A percentile compares a stretch with the other conserved stretches of the same genome.
These are phyloP conservation scores for Catunica adiposa DNA, from an alignment of 2,329 filamentous ascomycete species.

Conservation along the genomic window DNA sequence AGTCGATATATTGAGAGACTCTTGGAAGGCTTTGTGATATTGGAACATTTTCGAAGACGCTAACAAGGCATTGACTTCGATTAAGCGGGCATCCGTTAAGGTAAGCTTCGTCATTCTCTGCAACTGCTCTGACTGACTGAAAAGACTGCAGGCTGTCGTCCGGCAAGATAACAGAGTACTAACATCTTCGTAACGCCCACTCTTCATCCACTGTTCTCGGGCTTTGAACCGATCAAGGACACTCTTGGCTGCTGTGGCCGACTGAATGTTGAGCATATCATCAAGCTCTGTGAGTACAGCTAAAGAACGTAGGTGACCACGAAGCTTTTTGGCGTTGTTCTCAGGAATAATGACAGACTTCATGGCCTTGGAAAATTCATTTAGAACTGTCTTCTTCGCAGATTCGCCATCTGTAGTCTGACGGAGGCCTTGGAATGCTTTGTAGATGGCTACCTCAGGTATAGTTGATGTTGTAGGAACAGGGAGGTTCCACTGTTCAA, in stretches of 20 bases:
- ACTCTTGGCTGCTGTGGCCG: constrained; percentile 41
- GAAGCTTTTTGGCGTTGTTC: constrained; percentile 34
- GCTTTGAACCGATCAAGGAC: constrained; percentile 46
- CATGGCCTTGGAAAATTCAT: constrained; percentile 46
- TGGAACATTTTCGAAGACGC: constrained; percentile 60
- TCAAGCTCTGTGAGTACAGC: constrained; percentile 69
- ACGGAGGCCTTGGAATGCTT: constrained; percentile 63
- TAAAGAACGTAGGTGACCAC: constrained; percentile 42
- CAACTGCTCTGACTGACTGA: constrained; percentile 54
- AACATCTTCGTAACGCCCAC: constrained; percentile 65
- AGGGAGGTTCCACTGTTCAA: constrained; percentile 86
- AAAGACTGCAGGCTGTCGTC: constrained; percentile 63
- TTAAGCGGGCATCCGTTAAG: constrained; percentile 45
- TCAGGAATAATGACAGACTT: constrained; percentile 33
- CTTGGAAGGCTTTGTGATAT: constrained; percentile 66
- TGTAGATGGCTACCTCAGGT: constrained; percentile 57
- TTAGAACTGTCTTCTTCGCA: constrained; percentile 42
- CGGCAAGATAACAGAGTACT: constrained; percentile 67
- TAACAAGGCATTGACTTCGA: constrained; percentile 64
- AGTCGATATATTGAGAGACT: constrained; percentile 72
- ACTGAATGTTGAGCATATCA: constrained; percentile 50
- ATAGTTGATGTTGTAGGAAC: constrained; percentile 46
- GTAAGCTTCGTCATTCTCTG: constrained; percentile 43
- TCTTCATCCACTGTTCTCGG: constrained; percentile 65
- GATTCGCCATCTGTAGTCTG: constrained; percentile 40